A percentile compares a stretch with the other conserved stretches of the same genome.
Conservation (phyloP, 1,284 basidiomycete species). For the Microstroma glucosiphilum region DNA sequence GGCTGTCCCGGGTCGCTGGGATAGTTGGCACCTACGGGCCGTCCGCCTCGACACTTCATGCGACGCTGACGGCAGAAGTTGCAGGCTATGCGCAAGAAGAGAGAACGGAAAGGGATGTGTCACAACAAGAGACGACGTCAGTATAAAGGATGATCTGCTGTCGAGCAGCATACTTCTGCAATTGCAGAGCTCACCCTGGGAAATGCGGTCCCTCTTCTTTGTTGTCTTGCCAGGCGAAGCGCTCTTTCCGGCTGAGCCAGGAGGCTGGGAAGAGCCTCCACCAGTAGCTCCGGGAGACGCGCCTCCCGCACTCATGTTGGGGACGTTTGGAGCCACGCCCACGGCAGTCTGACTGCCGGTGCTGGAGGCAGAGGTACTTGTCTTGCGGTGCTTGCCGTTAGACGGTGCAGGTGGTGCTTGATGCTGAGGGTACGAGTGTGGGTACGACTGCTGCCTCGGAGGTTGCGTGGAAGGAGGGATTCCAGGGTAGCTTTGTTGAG, state of each 20-base stretch:
- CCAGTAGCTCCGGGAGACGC: not conserved
- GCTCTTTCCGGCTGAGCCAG: no score
- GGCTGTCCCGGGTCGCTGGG: not conserved
- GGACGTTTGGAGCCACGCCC: not conserved
- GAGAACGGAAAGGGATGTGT: not conserved
- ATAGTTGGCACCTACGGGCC: not conserved
- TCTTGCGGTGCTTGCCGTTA: not conserved
- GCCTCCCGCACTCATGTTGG: not conserved
- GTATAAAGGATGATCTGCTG: not conserved
- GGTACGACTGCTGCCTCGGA: not conserved
- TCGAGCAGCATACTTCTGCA: not conserved
- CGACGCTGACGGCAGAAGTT: conserved; percentile 3
- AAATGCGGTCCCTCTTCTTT: not conserved
- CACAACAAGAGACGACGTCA: not conserved
- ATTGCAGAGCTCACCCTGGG: conserved; percentile 1
- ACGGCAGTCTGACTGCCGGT: not conserved
- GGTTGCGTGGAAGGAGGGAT: not conserved
- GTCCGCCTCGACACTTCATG: not conserved
- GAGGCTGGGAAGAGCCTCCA: no score
- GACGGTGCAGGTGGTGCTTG: conserved; percentile 2
- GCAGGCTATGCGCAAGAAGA: not conserved
- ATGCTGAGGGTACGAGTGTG: not conserved
- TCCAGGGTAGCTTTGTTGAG: conserved; percentile 1
- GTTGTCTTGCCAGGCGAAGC: no score
- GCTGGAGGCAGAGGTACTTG: not conserved